These are phyloP conservation scores for Colletotrichum endophyticum DNA, from an alignment of 2,329 filamentous ascomycete species.

Conservation along the genomic window DNA sequence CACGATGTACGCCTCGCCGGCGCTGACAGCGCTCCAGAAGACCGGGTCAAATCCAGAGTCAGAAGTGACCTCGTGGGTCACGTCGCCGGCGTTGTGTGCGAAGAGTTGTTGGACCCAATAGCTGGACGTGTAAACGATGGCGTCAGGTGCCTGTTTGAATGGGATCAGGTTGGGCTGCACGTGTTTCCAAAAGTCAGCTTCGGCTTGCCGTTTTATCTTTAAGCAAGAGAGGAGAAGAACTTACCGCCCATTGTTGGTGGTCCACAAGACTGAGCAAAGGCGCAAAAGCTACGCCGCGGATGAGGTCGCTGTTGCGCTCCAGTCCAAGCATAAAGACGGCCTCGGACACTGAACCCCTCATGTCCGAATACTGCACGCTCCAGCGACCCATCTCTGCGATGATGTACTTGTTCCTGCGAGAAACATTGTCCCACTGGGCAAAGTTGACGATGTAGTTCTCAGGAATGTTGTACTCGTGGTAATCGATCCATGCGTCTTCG, in stretches of 20 bases:
- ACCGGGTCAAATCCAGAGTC: neutral
- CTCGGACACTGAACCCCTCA: neutral
- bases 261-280: neutral
- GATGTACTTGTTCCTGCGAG: neutral
- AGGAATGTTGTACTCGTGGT: neutral
- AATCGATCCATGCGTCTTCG: neutral
- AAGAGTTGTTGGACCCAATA: neutral
- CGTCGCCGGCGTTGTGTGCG: neutral
- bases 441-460: neutral
- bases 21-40: neutral
- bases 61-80: neutral
- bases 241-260: neutral
- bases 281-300: neutral
- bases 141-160: neutral
- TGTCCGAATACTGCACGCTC: neutral
- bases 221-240: fast-evolving
- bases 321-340: neutral
- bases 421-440: neutral
- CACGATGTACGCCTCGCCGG: neutral
- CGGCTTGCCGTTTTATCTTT: fast-evolving
- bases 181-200: neutral
- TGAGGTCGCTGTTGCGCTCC: neutral
- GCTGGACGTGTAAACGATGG: neutral
- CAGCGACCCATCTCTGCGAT: neutral
- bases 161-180: neutral